These are phyloP conservation scores for Lepiota brunneoincarnata DNA, from an alignment of 768 basidiomycete genomes.

Conservation along the genomic window DNA sequence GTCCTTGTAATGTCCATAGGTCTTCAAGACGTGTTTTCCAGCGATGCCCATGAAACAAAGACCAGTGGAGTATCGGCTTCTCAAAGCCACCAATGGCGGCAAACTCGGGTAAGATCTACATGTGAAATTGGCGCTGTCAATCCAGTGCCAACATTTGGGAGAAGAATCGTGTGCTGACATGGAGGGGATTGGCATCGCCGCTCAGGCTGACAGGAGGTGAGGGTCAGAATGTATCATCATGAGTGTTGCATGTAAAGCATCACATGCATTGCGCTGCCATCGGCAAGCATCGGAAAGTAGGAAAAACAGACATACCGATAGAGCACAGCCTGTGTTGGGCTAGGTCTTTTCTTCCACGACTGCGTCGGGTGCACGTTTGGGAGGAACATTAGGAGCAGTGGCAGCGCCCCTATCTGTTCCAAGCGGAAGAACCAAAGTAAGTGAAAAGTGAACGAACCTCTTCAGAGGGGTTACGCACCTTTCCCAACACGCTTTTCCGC, in stretches of 20 bases:
- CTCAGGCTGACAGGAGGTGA: slow-evolving; percentile 55
- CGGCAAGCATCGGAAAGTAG: background rate
- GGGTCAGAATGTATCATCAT: slow-evolving; percentile 1
- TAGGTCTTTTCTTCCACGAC: slow-evolving; percentile 88
- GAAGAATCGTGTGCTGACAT: slow-evolving; percentile 45
- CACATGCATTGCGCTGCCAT: background rate
- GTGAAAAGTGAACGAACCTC: background rate
- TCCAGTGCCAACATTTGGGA: background rate
- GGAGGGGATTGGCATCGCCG: slow-evolving; percentile 90
- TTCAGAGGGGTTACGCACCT: slow-evolving; percentile 41
- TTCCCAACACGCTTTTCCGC: slow-evolving; percentile 82
- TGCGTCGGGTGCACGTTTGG: slow-evolving; percentile 81
- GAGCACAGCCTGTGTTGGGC: slow-evolving; percentile 77
- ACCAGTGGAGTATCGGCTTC: slow-evolving; percentile 83
- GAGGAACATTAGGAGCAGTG: slow-evolving; percentile 75
- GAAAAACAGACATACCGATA: slow-evolving; percentile 62
- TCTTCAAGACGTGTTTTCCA: slow-evolving; percentile 87
- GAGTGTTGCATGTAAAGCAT: background rate
- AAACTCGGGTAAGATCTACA: slow-evolving; percentile 87
- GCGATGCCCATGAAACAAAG: slow-evolving; percentile 92
- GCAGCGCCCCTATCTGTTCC: slow-evolving; percentile 83
- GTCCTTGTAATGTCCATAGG: slow-evolving; percentile 82
- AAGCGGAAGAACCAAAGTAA: background rate
- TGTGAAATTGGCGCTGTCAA: background rate
- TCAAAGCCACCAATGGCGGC: slow-evolving; percentile 95